A percentile compares a stretch with the other conserved stretches of the same genome.
These are phyloP conservation scores for Lepidium campestre DNA, from an alignment of 441 rosid genomes.

Conservation along the genomic window DNA sequence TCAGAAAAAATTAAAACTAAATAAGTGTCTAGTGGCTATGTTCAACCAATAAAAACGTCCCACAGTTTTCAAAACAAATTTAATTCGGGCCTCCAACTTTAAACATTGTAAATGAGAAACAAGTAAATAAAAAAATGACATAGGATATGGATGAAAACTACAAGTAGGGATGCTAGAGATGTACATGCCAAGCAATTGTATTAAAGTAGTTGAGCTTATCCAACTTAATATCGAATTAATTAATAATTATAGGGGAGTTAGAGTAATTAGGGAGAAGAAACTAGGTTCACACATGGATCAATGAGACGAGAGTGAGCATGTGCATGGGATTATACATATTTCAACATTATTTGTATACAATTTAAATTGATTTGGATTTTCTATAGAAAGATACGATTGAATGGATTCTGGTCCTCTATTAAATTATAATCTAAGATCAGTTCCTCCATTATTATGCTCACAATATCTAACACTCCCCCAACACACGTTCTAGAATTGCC, in stretches of 20 bases:
- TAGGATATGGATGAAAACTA: conserved; percentile 8
- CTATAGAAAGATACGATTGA: conserved; percentile 20
- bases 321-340: conserved; percentile 17
- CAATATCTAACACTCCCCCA: conserved; percentile 25
- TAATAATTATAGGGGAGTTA: conserved; percentile 15
- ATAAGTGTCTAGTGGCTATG: neutral
- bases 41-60: conserved; percentile 2
- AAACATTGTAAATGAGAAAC: neutral
- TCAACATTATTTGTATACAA: neutral
- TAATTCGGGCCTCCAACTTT: neutral
- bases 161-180: conserved; percentile 13
- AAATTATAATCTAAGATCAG: neutral
- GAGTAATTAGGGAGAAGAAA: conserved; percentile 17
- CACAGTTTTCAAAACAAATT: neutral
- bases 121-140: neutral
- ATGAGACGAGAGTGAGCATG: conserved; percentile 25
- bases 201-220: conserved; percentile 26
- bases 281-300: conserved; percentile 31
- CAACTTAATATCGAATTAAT: neutral
- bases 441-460: conserved; percentile 25
- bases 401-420: conserved; percentile 14
- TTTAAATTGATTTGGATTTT: neutral
- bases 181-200: conserved; percentile 9
- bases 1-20: too few species aligned
- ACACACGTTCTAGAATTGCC: conserved; percentile 28